Evolutionary conservation across 169 alveolate genomes (phyloP).

Genomic region (Plasmodium cynomolgi): DNA sequence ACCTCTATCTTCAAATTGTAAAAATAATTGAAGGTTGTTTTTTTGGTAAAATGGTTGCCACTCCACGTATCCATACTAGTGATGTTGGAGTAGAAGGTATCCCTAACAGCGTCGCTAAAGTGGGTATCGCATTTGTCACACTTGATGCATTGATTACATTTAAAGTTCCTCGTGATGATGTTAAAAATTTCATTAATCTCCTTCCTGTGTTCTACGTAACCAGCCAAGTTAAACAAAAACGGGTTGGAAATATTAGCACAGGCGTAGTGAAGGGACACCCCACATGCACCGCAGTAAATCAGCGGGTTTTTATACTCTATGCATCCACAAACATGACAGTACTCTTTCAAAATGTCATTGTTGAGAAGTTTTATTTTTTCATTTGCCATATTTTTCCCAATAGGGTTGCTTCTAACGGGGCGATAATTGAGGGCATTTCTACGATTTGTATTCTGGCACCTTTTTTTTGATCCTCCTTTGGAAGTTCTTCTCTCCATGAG

Average conservation of each 20-base stretch:
- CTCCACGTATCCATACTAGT: background rate
- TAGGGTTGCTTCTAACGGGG: background rate
- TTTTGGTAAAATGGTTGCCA: background rate
- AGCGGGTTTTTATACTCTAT: conserved; percentile 27
- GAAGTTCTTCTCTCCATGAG: background rate
- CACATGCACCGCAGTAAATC: conserved; percentile 39
- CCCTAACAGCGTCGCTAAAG: background rate
- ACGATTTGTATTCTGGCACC: background rate
- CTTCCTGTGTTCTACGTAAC: conserved; percentile 44
- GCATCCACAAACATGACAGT: conserved; percentile 50
- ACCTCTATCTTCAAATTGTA: conserved; percentile 38
- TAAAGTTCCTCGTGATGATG: conserved; percentile 48
- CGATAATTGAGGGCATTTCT: background rate
- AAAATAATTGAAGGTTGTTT: conserved; percentile 11
- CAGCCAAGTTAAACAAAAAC: conserved; percentile 41
- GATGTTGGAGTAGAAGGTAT: conserved; percentile 2
- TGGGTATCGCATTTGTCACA: conserved; percentile 27
- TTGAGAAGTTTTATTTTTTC: conserved; percentile 9
- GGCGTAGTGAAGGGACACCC: conserved; percentile 44
- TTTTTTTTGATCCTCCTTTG: background rate
- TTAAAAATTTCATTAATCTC: conserved; percentile 48
- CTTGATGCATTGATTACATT: conserved; percentile 44
- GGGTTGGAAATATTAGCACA: conserved; percentile 57
- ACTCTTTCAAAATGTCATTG: conserved; percentile 51
- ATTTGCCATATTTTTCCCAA: background rate